phyloP scores from a whole-genome alignment of 2,329 filamentous ascomycete species.

The Aspergillus bombycis region DNA sequence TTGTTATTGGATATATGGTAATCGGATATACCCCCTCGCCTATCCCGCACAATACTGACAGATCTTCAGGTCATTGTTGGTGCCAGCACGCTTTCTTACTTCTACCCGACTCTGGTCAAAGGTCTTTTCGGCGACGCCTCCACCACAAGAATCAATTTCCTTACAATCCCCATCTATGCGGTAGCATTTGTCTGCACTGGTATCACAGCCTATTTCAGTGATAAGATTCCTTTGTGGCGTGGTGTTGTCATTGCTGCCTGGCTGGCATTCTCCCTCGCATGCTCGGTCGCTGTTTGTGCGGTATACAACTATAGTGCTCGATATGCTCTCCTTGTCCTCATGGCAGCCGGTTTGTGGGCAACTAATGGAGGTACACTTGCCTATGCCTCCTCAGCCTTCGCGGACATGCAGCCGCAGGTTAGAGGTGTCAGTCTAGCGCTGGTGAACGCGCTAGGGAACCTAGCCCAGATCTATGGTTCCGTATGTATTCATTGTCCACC shows the following conservation, averaged over 20 bases:
- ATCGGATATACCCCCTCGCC: too few relatives aligned
- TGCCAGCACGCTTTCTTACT: conserved; percentile 36
- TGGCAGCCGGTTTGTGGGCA: conserved; percentile 59
- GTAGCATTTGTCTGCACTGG: conserved; percentile 56
- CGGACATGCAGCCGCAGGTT: conserved; percentile 52
- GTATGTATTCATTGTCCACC: background rate
- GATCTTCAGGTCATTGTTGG: conserved; percentile 39
- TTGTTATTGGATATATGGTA: conserved; percentile 47
- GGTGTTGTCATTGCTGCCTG: conserved; percentile 54
- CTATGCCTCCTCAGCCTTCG: conserved; percentile 57
- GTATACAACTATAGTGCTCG: conserved; percentile 57
- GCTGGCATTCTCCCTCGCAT: conserved; percentile 47
- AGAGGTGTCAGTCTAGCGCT: conserved; percentile 57
- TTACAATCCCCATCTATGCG: conserved; percentile 55
- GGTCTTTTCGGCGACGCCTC: conserved; percentile 31
- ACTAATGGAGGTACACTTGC: conserved; percentile 56
- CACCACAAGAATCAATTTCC: conserved; percentile 26
- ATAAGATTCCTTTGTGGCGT: conserved; percentile 50
- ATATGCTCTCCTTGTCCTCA: conserved; percentile 59
- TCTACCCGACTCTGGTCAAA: conserved; percentile 34
- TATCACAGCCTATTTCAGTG: conserved; percentile 52
- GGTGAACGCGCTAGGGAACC: conserved; percentile 58
- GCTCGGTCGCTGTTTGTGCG: conserved; percentile 45
- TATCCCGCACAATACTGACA: background rate
- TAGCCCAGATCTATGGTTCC: conserved; percentile 59